Percentiles rank a stretch among this genome's conserved stretches.
These are phyloP conservation scores for Arabidopsis hybrid DNA, from an alignment of 441 rosid species.

Conservation along the genomic window DNA sequence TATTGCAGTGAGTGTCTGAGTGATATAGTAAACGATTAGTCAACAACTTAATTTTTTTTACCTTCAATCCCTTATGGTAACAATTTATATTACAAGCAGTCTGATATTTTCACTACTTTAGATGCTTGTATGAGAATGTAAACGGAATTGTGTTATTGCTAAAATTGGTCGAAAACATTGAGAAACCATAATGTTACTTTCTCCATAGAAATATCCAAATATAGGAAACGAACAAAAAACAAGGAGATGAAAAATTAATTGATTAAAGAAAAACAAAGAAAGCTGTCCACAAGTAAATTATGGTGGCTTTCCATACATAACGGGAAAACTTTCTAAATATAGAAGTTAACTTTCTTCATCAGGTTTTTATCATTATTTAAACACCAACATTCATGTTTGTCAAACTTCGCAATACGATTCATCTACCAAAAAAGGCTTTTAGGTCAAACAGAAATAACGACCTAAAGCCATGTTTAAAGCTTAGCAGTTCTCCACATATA, in stretches of 20 bases:
- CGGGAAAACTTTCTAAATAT: constrained; percentile 43
- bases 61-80: neutral
- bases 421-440: constrained; percentile 26
- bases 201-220: constrained; percentile 17
- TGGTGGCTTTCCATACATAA: constrained; percentile 42
- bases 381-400: constrained; percentile 27
- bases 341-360: constrained; percentile 15
- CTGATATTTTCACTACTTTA: constrained; percentile 16
- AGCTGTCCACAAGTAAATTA: constrained; percentile 32
- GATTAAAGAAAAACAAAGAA: constrained; percentile 13
- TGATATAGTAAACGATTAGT: too few species aligned
- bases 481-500: constrained; percentile 38
- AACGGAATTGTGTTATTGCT: neutral
- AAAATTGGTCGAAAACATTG: constrained; percentile 15
- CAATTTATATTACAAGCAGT: neutral
- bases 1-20: neutral
- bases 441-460: constrained; percentile 34
- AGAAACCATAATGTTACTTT: neutral
- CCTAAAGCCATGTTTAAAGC: constrained; percentile 39
- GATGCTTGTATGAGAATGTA: neutral
- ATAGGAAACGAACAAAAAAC: constrained; percentile 11
- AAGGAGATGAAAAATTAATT: neutral
- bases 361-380: constrained; percentile 38
- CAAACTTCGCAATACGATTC: constrained; percentile 44
- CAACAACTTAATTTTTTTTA: neutral